A percentile compares a stretch with the other conserved stretches of the same genome.
phyloP scores from a whole-genome alignment of 2,329 filamentous ascomycete genomes.

The Monilinia polystroma region DNA sequence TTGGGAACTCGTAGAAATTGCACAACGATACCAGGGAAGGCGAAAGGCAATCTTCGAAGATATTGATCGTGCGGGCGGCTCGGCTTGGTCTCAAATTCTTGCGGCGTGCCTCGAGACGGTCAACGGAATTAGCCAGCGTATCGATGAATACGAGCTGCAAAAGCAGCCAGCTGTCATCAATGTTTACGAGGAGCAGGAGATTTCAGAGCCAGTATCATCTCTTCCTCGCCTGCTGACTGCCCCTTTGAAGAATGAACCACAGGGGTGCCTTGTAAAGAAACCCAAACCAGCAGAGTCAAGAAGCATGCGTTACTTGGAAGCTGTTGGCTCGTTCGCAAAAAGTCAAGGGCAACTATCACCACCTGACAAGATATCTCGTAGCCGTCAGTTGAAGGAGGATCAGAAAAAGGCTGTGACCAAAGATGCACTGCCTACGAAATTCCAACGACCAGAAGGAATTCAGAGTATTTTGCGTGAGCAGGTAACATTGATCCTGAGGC shows the following conservation, averaged over 20 bases:
- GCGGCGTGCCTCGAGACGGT: slow-evolving; percentile 68
- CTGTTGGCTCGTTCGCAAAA: slow-evolving; percentile 36
- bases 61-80: slow-evolving; percentile 76
- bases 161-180: slow-evolving; percentile 42
- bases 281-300: slow-evolving; percentile 27
- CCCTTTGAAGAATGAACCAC: slow-evolving; percentile 32
- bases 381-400: slow-evolving; percentile 4
- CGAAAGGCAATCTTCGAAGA: slow-evolving; percentile 83
- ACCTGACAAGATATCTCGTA: slow-evolving; percentile 22
- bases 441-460: slow-evolving; percentile 7
- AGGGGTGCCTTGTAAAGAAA: slow-evolving; percentile 36
- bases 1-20: slow-evolving; percentile 85
- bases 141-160: slow-evolving; percentile 52
- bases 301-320: slow-evolving; percentile 28
- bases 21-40: slow-evolving; percentile 66
- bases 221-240: slow-evolving; percentile 34
- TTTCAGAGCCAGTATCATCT: slow-evolving; percentile 28
- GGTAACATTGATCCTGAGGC: slow-evolving; percentile 38
- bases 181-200: slow-evolving; percentile 31
- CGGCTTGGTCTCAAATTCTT: slow-evolving; percentile 79
- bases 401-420: slow-evolving; percentile 10
- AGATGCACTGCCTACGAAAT: slow-evolving; percentile 6
- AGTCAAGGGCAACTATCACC: slow-evolving; percentile 35
- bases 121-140: slow-evolving; percentile 63
- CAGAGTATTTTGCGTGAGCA: slow-evolving; percentile 16